phyloP scores from a whole-genome alignment of 2,329 filamentous ascomycete species.

The Coniochaeta ligniaria region DNA sequence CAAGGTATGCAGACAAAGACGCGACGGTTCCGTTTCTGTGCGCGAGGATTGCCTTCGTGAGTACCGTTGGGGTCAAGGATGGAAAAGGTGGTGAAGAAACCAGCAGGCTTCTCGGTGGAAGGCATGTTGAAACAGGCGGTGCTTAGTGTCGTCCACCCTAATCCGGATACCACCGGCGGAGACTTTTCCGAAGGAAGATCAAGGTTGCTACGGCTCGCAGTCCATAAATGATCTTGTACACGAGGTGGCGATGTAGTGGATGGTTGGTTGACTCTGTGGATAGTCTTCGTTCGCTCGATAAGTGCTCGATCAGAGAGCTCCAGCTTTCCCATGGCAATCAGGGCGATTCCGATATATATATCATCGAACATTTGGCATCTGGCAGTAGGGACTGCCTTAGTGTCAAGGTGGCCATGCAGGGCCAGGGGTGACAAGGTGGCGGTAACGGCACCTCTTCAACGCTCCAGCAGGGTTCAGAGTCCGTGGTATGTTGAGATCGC shows the following conservation, averaged over 20 bases:
- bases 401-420: neutral
- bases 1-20: slow-evolving; percentile 21
- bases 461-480: neutral
- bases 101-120: slow-evolving; percentile 10
- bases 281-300: neutral
- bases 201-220: neutral
- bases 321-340: neutral
- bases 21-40: slow-evolving; percentile 18
- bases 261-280: neutral
- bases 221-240: neutral
- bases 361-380: neutral
- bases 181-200: neutral
- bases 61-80: slow-evolving; percentile 15
- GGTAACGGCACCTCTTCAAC: neutral
- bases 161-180: neutral
- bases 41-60: slow-evolving; percentile 8
- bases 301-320: neutral
- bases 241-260: neutral
- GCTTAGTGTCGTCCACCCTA: neutral
- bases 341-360: slow-evolving; percentile 1
- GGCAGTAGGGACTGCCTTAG: neutral
- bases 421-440: neutral
- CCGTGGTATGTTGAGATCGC: neutral
- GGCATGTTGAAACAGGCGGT: neutral
- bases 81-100: slow-evolving; percentile 20